Evolutionary conservation across 2,329 filamentous ascomycete species (phyloP).

Genomic region (Ilyonectria destructans): DNA sequence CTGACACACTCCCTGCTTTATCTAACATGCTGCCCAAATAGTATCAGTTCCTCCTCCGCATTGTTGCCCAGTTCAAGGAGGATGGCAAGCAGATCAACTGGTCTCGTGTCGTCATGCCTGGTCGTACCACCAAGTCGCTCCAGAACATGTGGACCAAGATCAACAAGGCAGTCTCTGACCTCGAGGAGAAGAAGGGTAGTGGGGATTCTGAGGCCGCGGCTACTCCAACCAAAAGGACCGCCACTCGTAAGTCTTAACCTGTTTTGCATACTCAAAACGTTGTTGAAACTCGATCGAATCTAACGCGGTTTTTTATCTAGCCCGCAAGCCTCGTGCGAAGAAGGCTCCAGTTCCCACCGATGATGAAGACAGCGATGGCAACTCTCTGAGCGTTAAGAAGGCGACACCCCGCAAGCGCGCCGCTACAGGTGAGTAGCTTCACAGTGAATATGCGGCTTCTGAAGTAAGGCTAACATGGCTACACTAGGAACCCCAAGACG

Average conservation of each 20-base stretch:
- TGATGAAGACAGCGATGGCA: constrained; percentile 25
- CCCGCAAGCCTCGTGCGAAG: constrained; percentile 46
- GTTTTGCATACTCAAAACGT: too few species aligned
- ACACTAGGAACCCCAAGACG: constrained; percentile 31
- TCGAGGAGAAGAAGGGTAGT: constrained; percentile 48
- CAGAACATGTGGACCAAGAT: constrained; percentile 58
- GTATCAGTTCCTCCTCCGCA: constrained; percentile 56
- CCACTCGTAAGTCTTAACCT: constrained; percentile 41
- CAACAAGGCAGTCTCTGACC: constrained; percentile 55
- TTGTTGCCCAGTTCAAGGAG: constrained; percentile 54
- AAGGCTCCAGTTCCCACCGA: constrained; percentile 16
- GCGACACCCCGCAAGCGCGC: constrained; percentile 40
- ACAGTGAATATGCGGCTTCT: background rate
- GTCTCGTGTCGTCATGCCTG: constrained; percentile 55
- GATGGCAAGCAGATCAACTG: constrained; percentile 56
- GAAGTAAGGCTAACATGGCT: constrained; percentile 19
- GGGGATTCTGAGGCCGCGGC: constrained; percentile 13
- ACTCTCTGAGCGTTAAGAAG: constrained; percentile 30
- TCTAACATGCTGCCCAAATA: constrained; percentile 28
- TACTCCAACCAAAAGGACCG: constrained; percentile 43
- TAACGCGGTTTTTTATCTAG: constrained; percentile 30
- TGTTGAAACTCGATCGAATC: background rate
- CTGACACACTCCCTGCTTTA: background rate
- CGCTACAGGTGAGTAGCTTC: constrained; percentile 26
- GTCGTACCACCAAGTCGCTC: constrained; percentile 57